Evolutionary conservation across 2,329 filamentous ascomycete species (phyloP), one percentile per base, ranked within the genome.

Genomic region (Metarhizium brunneum): DNA sequence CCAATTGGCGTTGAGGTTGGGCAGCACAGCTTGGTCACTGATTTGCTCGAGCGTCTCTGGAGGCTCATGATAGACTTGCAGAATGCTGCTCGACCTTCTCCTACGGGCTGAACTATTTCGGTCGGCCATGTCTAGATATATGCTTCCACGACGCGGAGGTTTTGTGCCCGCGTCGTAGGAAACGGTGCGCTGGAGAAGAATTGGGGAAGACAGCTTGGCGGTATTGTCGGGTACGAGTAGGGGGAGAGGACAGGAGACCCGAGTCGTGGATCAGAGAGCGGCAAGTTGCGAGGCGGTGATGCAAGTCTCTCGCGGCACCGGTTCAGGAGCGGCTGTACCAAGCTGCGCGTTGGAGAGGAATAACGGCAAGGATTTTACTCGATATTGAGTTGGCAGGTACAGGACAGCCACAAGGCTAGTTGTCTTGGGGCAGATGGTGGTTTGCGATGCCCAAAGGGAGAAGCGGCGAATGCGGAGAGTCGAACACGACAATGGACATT

Each of bases 1-100:
- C 94, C 94, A 99, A 76, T 96, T 90, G 64, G 94, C 91, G 73
- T 99, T 99, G 68, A 96, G 76, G 68, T 99, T 99, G 53, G 94
- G 94, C 64, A 96, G 79, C 42, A 90, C 89, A 56, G 91, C 89
- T 79, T 97, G 94, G 73, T 99, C 94, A 69, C 88, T 96, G 73
- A 95, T 90, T 75, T 96, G 94, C 79, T 99, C 94, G 68, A 96
- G 85, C 56, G 92, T 95, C 80, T 99, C 94, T 58, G 87, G 86
- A 55, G 94, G 94, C 73, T 99, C 94, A 69, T 95, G 92, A 74
- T 97, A 97, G 75, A 99, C 91, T 69, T 84, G 80, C 64, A 84
- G 76, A 75, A 99, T 86, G 76, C 92, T 97, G 78, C 92, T 96
- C 73, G 94, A 97, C 75, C 94, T 86, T 79, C 94, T 87, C 81